Evolutionary conservation across 192 early-diverging fungal species (phyloP), one percentile per base, ranked within the genome.

Genomic region (Backusella mclennaniae): DNA sequence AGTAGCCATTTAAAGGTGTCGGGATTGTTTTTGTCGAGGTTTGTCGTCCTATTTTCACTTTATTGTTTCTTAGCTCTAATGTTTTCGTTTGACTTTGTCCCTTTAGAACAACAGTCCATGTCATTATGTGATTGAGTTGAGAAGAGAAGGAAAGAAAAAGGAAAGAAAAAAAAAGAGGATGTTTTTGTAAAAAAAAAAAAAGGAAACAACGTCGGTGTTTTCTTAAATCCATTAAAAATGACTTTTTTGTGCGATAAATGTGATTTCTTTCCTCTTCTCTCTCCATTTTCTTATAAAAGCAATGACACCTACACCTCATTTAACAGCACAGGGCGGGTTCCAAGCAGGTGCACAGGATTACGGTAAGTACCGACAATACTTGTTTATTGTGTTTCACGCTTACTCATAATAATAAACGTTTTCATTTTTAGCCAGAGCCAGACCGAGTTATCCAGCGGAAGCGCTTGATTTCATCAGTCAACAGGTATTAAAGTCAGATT

Each of bases 31-130:
- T 91, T 67, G 87, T 79, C 39, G 77, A 88, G 1, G 92, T 88
- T 73, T 92, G 92, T 11, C 94, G 82, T 0, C 94, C 94, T 77
- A 95, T 89, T 74, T 88, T 91, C 72, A 92, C 77, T 3, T 86
- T 80, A 35, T 79, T 79, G 19, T 86, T 84, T 29, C 75, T 80
- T 19, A 94, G 76, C 19, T 90, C 89, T 15, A 94, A 38, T 1
- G 80, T 80, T 72, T 90, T 90, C 0, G 76, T 72, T 15, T 35
- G 73, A 29, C 23, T 63, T 11, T 63, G 56, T 12, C 56, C 56
- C n/a, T 26, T 63, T 29, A 63, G 23, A 63, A 63, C 23, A 63
- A 63, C 23, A 63, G 56, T 63, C 21, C 56, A 63, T 14, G 56
- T 63, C 56, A 63, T 63, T 23, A 49, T 49, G 46, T n/a, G 15